Evolutionary conservation across 192 early-diverging fungal species (phyloP).

Genomic region (Podila epicladia): DNA sequence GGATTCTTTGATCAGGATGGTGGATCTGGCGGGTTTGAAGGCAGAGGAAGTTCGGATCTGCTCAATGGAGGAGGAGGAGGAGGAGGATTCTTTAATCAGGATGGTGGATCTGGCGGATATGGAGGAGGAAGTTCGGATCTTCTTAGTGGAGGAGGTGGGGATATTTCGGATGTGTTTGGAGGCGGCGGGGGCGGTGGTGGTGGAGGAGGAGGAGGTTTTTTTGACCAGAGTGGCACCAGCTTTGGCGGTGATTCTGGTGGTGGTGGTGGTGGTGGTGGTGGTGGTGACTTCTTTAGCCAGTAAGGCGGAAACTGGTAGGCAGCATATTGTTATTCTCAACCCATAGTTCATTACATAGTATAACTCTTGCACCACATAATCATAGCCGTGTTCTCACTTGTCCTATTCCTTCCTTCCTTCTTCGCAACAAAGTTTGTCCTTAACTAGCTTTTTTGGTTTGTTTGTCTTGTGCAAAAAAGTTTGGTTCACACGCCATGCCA

Average conservation of each 20-base stretch:
- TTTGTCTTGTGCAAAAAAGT: no score
- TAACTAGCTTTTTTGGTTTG: no score
- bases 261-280: slow-evolving; percentile 14
- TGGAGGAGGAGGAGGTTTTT: background rate
- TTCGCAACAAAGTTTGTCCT: no score
- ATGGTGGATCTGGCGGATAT: background rate
- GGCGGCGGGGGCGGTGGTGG: background rate
- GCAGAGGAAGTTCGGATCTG: background rate
- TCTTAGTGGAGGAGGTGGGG: slow-evolving; percentile 4
- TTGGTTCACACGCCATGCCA: no score
- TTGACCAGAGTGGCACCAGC: background rate
- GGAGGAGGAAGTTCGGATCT: background rate
- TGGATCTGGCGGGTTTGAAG: background rate
- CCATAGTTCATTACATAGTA: background rate
- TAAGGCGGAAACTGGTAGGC: background rate
- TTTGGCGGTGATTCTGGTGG: background rate
- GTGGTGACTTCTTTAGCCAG: slow-evolving; percentile 12
- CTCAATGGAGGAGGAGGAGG: background rate
- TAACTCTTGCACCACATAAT: no score
- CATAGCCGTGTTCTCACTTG: no score
- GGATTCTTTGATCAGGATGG: slow-evolving; percentile 8
- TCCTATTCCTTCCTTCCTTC: no score
- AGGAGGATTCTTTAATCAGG: slow-evolving; percentile 3
- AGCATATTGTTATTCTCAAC: background rate
- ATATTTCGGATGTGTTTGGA: no score